phyloP scores from a whole-genome alignment of 805 yeast genomes.

The Metschnikowia baotianmanensis region DNA sequence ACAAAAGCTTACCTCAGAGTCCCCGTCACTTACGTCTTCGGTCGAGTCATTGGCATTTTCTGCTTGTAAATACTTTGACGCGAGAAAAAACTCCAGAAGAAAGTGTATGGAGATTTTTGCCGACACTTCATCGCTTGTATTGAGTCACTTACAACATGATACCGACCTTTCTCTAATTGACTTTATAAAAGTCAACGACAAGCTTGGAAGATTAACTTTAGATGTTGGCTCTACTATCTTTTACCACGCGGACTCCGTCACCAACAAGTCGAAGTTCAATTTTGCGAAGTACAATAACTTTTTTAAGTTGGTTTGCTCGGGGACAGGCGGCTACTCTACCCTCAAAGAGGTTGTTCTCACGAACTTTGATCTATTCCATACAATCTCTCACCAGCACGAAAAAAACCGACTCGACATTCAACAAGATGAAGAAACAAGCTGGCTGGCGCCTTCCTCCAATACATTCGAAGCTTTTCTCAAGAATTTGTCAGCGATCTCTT shows the following conservation, averaged over 20 bases:
- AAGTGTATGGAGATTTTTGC: constrained; percentile 36
- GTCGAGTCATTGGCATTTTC: constrained; percentile 14
- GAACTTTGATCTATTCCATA: constrained; percentile 32
- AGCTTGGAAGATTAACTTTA: constrained; percentile 38
- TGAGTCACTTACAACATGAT: constrained; percentile 40
- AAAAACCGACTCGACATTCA: constrained; percentile 3
- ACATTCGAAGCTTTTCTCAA: constrained; percentile 24
- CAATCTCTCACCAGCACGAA: constrained; percentile 19
- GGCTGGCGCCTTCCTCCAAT: constrained; percentile 23
- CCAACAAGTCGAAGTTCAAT: constrained; percentile 25
- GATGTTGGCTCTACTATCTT: constrained; percentile 52
- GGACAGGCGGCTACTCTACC: constrained; percentile 29
- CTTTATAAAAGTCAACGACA: constrained; percentile 37
- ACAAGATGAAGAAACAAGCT: constrained; percentile 16
- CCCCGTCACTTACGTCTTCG: constrained; percentile 2
- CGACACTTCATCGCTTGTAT: constrained; percentile 35
- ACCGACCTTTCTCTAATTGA: constrained; percentile 50
- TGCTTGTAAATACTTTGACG: constrained; percentile 16
- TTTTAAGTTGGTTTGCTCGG: constrained; percentile 34
- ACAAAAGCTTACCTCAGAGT: constrained; percentile 19
- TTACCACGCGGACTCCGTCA: constrained; percentile 20
- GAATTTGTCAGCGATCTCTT: constrained; percentile 23
- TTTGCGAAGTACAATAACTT: constrained; percentile 28
- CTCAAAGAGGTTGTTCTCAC: constrained; percentile 26
- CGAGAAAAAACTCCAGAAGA: constrained; percentile 15